These are phyloP conservation scores for Exsudoporus frostii DNA, from an alignment of 768 basidiomycete genomes.

Conservation along the genomic window DNA sequence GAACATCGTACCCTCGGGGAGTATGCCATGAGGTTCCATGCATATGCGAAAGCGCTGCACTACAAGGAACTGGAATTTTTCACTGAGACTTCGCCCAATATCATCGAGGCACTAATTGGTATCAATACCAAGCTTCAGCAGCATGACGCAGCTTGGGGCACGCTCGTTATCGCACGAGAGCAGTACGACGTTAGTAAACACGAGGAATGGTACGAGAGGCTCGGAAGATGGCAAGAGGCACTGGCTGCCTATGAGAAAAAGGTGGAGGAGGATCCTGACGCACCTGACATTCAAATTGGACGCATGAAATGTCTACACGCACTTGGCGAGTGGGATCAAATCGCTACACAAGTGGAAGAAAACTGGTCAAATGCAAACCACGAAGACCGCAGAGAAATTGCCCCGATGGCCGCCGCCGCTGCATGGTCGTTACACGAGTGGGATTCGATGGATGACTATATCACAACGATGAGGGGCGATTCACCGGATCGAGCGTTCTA, in stretches of 20 bases:
- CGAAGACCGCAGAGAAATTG: constrained; percentile 87
- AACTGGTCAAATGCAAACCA: constrained; percentile 81
- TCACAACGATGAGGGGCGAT: constrained; percentile 87
- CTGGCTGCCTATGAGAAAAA: constrained; percentile 81
- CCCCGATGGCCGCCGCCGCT: constrained; percentile 95
- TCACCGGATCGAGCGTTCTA: constrained; percentile 95
- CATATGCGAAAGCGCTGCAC: constrained; percentile 95
- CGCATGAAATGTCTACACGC: constrained; percentile 96
- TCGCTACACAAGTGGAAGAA: constrained; percentile 82
- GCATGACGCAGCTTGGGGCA: constrained; percentile 97
- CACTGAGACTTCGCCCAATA: constrained; percentile 82
- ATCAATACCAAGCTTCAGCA: constrained; percentile 97
- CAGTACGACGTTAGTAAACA: constrained; percentile 90
- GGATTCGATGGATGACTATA: constrained; percentile 98
- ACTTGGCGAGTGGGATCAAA: constrained; percentile 94
- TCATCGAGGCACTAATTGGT: constrained; percentile 91
- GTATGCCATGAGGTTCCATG: constrained; percentile 89
- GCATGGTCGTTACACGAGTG: constrained; percentile 97
- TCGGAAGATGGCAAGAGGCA: constrained; percentile 96
- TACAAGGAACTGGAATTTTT: constrained; percentile 99
- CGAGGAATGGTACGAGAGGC: constrained; percentile 97
- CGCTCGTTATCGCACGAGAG: constrained; percentile 83
- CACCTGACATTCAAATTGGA: constrained; percentile 78
- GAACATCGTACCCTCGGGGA: constrained; percentile 91
- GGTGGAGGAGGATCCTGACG: constrained; percentile 67